Evolutionary conservation across 495 filamentous ascomycete species (phyloP).

Genomic region (Parachaetomium inaequale): DNA sequence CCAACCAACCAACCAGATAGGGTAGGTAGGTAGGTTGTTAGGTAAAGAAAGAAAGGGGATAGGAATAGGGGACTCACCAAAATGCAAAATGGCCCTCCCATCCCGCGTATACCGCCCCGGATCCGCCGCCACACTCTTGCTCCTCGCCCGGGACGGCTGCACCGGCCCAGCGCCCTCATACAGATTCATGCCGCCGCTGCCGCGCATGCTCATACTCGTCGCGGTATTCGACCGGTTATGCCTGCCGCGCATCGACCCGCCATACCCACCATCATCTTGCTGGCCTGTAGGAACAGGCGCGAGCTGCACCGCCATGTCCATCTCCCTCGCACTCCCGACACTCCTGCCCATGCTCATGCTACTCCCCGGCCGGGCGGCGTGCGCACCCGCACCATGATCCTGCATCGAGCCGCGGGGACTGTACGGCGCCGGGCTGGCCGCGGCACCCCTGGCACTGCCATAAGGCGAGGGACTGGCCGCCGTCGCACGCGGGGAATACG

Average conservation of each 20-base stretch:
- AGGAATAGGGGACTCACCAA: conserved; percentile 61
- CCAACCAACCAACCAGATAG: too few species aligned
- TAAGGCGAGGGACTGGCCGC: background rate
- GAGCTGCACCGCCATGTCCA: conserved; percentile 74
- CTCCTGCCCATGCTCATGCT: conserved; percentile 15
- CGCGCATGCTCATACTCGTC: conserved; percentile 5
- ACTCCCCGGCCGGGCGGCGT: conserved; percentile 34
- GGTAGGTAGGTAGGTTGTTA: too few species aligned
- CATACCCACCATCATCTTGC: conserved; percentile 34
- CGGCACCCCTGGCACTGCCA: background rate
- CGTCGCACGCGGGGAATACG: conserved; percentile 17
- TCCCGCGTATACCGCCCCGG: conserved; percentile 71
- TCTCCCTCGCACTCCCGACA: conserved; percentile 31
- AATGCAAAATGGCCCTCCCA: conserved; percentile 84
- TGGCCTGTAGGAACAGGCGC: conserved; percentile 44
- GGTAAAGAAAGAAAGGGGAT: background rate
- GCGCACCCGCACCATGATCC: conserved; percentile 7
- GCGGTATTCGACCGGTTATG: conserved; percentile 23
- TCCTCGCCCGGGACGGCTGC: conserved; percentile 51
- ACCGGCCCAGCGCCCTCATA: conserved; percentile 55
- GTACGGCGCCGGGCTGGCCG: conserved; percentile 45
- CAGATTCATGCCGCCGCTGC: conserved; percentile 49
- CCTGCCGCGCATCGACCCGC: conserved; percentile 50
- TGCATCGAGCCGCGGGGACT: conserved; percentile 11
- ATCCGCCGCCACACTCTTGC: conserved; percentile 77